Conservation (phyloP, 371 early-diverging fungal genomes). For the Zopfochytrium polystomum region DNA sequence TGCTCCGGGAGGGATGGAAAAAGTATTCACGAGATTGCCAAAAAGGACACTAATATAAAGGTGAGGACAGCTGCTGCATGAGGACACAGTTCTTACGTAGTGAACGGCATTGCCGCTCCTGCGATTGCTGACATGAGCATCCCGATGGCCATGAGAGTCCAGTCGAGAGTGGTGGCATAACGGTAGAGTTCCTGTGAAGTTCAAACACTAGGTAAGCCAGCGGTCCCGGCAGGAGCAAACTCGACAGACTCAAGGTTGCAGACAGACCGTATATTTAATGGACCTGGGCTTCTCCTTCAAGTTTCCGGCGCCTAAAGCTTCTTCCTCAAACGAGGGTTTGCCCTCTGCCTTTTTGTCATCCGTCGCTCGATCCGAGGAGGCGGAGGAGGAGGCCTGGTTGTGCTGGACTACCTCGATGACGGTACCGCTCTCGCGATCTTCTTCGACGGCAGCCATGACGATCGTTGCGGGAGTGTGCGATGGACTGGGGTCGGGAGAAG, state of each 20-base stretch:
- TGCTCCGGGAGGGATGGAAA: conserved; percentile 10
- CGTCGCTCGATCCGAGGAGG: too few species aligned
- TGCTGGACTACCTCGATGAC: too few species aligned
- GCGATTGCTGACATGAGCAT: conserved; percentile 10
- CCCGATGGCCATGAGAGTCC: conserved; percentile 13
- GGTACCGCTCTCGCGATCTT: too few species aligned
- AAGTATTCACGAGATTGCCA: conserved; percentile 23
- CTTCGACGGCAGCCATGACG: too few species aligned
- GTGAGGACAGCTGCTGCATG: not conserved
- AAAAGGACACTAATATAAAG: conserved; percentile 21
- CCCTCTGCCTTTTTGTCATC: too few species aligned
- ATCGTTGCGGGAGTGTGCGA: too few species aligned
- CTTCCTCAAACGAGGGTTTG: too few species aligned
- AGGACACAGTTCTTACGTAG: conserved; percentile 15
- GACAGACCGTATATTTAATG: not conserved
- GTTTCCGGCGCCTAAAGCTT: not conserved
- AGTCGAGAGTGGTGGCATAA: conserved; percentile 9
- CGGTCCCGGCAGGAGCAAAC: not conserved
- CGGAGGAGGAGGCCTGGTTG: too few species aligned
- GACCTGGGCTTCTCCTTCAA: not conserved
- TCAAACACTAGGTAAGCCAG: not conserved
- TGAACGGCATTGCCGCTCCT: conserved; percentile 20
- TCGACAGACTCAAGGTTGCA: not conserved
- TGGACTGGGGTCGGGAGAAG: too few species aligned
- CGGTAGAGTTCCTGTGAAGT: conserved; percentile 12